These are phyloP conservation scores for Acanthamoeba healyi DNA, from an alignment of 208 protist genomes.

Conservation along the genomic window DNA sequence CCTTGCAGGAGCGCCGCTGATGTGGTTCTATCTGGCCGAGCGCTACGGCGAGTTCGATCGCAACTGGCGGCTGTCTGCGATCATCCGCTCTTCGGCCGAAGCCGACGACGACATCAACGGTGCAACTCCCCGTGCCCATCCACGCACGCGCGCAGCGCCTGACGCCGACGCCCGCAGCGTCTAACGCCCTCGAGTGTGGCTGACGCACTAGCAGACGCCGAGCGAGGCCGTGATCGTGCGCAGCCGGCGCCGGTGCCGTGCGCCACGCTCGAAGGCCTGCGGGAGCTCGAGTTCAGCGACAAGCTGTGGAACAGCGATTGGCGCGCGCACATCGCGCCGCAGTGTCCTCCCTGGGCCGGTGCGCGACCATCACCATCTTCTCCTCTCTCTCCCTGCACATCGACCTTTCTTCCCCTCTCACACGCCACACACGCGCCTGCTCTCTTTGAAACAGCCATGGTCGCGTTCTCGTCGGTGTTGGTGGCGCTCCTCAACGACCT, in stretches of 20 bases:
- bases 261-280: slow-evolving; percentile 5
- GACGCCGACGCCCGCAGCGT: too few species aligned
- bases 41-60: slow-evolving; percentile 28
- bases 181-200: too few species aligned
- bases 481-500: slow-evolving; percentile 22
- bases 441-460: background rate
- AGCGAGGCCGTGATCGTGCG: background rate
- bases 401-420: too few species aligned
- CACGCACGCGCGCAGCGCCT: background rate
- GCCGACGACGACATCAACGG: background rate
- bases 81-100: background rate
- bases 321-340: slow-evolving; percentile 6
- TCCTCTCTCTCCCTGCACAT: background rate
- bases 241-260: background rate
- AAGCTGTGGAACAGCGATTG: slow-evolving; percentile 45
- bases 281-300: slow-evolving; percentile 23
- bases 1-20: slow-evolving; percentile 5
- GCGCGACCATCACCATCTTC: background rate
- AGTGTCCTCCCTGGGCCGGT: slow-evolving; percentile 33
- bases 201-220: background rate
- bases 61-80: slow-evolving; percentile 5
- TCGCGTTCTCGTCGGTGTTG: background rate
- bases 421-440: background rate
- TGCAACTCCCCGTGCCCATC: background rate
- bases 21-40: slow-evolving; percentile 51